phyloP scores from a whole-genome alignment of 176 grass and related monocot species.

The maize (Zea mays) region DNA sequence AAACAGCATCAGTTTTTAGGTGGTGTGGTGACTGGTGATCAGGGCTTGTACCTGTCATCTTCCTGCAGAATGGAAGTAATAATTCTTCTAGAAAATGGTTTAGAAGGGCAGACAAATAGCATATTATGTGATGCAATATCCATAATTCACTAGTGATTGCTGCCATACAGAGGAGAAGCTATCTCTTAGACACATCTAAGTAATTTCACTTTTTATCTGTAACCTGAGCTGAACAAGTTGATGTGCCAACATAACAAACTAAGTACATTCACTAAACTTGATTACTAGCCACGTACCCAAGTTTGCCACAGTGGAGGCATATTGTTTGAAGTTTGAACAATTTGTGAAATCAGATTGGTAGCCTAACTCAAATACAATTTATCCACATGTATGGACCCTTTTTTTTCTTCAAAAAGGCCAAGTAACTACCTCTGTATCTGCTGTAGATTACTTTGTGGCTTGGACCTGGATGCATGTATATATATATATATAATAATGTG shows the following conservation, averaged over 20 bases:
- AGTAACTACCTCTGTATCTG: neutral
- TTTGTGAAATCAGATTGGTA: neutral
- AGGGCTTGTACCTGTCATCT: neutral
- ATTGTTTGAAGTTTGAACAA: neutral
- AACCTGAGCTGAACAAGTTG: neutral
- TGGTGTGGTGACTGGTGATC: neutral
- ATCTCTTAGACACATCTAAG: neutral
- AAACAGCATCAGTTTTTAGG: neutral
- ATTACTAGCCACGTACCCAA: neutral
- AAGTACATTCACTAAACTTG: neutral
- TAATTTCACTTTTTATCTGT: neutral
- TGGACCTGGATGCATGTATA: neutral
- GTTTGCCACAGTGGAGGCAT: neutral
- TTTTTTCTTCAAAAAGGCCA: conserved; percentile 9
- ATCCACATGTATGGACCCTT: neutral
- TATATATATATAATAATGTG: conserved; percentile 17
- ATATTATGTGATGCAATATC: neutral
- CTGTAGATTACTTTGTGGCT: neutral
- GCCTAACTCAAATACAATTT: neutral
- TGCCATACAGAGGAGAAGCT: neutral
- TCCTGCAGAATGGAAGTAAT: neutral
- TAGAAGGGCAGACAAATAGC: neutral
- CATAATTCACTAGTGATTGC: conserved; percentile 6
- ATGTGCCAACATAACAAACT: neutral
- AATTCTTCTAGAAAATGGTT: neutral